Percentiles rank a stretch among this genome's conserved stretches.
These are phyloP conservation scores for Exophiala lecanii-corni DNA, from an alignment of 2,329 filamentous ascomycete genomes.

Conservation along the genomic window DNA sequence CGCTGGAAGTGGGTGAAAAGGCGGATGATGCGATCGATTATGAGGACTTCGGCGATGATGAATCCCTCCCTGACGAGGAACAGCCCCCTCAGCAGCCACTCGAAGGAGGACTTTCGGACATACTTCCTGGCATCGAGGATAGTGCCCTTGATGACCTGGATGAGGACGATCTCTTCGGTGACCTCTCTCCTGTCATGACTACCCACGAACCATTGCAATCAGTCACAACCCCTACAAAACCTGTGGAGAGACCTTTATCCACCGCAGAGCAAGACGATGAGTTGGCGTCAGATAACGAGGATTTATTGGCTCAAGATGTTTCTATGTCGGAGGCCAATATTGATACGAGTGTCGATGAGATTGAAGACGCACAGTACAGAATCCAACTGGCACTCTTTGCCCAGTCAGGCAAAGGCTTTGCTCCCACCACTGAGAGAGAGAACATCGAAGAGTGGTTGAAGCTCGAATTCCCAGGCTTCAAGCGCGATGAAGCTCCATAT, in stretches of 20 bases:
- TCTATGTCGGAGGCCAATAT: conserved; percentile 18
- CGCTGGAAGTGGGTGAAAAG: conserved; percentile 60
- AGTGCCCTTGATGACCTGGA: conserved; percentile 51
- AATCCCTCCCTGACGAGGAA: conserved; percentile 70
- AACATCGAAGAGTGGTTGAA: conserved; percentile 38
- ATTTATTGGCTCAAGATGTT: conserved; percentile 18
- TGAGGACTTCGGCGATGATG: conserved; percentile 87
- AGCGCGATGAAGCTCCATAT: conserved; percentile 66
- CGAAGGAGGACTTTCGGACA: conserved; percentile 12
- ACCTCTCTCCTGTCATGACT: conserved; percentile 16
- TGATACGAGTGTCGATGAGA: conserved; percentile 16
- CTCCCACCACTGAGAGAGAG: conserved; percentile 20
- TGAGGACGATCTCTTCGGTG: conserved; percentile 35
- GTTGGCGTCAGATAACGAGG: conserved; percentile 20
- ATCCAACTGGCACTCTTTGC: conserved; percentile 45
- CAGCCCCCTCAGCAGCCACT: conserved; percentile 18
- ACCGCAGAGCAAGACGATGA: conserved; percentile 18
- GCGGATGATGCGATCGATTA: conserved; percentile 89
- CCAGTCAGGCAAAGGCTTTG: conserved; percentile 36
- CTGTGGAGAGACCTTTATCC: conserved; percentile 12
- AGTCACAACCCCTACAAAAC: conserved; percentile 7
- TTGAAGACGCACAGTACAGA: conserved; percentile 35
- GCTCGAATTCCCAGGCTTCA: conserved; percentile 75
- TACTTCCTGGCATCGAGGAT: conserved; percentile 41
- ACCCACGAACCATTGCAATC: conserved; percentile 5